Percentiles rank a stretch among this genome's conserved stretches.
phyloP scores from a whole-genome alignment of 805 yeast species.

The Priceomyces carsonii region DNA sequence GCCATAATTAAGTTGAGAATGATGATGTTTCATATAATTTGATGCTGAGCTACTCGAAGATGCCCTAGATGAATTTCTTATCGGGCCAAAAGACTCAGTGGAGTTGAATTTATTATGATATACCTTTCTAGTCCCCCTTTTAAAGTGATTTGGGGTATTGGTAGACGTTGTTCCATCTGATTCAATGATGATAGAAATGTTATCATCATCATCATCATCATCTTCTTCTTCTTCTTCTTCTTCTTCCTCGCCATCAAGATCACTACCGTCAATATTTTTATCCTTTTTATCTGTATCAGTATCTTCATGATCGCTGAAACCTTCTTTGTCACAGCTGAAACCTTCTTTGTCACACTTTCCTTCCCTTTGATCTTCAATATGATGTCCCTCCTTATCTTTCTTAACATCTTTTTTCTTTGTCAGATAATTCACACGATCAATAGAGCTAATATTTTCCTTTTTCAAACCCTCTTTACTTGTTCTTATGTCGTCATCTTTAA shows the following conservation, averaged over 20 bases:
- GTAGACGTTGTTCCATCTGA: slow-evolving; percentile 29
- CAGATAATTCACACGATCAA: no score
- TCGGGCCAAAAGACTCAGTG: slow-evolving; percentile 23
- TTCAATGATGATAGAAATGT: slow-evolving; percentile 38
- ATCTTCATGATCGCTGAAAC: slow-evolving; percentile 2
- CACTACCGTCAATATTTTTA: slow-evolving; percentile 11
- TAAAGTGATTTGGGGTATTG: slow-evolving; percentile 16
- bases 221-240: slow-evolving; percentile 26
- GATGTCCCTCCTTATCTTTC: slow-evolving; percentile 10
- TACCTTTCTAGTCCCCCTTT: slow-evolving; percentile 11
- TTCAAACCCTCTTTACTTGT: no score
- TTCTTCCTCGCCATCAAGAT: slow-evolving; percentile 14
- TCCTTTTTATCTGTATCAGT: not conserved
- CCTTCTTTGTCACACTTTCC: slow-evolving; percentile 1
- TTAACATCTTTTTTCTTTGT: not conserved
- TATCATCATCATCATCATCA: slow-evolving; percentile 37
- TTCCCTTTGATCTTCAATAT: slow-evolving; percentile 2
- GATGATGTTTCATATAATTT: slow-evolving; percentile 5
- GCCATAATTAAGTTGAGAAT: slow-evolving; percentile 3
- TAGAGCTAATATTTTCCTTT: no score
- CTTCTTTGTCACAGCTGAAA: slow-evolving; percentile 5
- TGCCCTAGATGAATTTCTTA: slow-evolving; percentile 15
- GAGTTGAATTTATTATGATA: slow-evolving; percentile 16
- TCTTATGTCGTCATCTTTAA: no score
- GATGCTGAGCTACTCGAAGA: slow-evolving; percentile 20